Conservation (phyloP, 2,329 filamentous ascomycete genomes). For the Xylaria sp. region DNA sequence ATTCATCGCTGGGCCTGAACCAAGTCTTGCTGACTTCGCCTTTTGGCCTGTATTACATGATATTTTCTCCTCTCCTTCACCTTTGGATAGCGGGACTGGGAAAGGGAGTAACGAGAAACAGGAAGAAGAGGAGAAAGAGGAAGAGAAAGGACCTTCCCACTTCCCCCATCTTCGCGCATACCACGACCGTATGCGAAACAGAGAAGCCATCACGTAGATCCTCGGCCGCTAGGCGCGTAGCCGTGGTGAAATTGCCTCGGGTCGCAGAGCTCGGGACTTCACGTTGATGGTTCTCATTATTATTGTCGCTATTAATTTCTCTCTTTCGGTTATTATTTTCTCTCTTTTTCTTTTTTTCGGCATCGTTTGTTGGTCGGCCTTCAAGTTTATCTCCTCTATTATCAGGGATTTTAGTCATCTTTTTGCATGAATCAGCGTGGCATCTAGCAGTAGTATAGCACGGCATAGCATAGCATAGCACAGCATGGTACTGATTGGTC, state of each 20-base stretch:
- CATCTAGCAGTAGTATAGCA: neutral
- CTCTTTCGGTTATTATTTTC: neutral
- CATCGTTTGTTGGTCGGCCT: neutral
- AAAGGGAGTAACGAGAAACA: neutral
- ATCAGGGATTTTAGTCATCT: neutral
- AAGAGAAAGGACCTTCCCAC: slow-evolving; percentile 44
- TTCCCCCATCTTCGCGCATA: slow-evolving; percentile 57
- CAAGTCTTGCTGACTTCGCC: slow-evolving; percentile 64
- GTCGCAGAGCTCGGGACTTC: neutral
- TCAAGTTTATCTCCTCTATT: neutral
- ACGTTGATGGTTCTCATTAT: too few species aligned
- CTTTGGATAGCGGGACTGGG: neutral
- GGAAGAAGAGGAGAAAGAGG: neutral
- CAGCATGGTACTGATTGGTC: neutral
- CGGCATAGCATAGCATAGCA: neutral
- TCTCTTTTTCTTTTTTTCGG: neutral
- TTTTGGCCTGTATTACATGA: slow-evolving; percentile 66
- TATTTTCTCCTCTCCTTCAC: slow-evolving; percentile 47
- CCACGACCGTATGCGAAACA: slow-evolving; percentile 42
- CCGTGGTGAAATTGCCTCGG: neutral
- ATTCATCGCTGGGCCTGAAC: slow-evolving; percentile 60
- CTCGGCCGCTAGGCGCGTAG: slow-evolving; percentile 18
- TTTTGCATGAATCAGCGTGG: slow-evolving; percentile 9
- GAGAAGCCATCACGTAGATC: slow-evolving; percentile 38
- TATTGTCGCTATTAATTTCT: too few species aligned